Evolutionary conservation across 129 eudicot genomes (phyloP).

Genomic region (Smallanthus sonchifolius): DNA sequence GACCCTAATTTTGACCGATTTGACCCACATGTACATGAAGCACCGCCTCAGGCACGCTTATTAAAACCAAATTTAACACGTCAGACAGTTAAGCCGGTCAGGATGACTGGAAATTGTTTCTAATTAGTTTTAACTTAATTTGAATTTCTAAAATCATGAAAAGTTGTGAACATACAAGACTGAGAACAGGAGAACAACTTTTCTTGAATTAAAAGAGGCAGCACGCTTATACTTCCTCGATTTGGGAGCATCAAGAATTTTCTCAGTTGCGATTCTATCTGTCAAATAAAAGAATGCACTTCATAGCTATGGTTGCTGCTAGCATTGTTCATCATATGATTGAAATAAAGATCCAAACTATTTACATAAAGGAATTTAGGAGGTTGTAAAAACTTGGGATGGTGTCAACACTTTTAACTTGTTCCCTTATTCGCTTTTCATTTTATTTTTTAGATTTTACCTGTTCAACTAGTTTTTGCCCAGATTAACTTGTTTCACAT

Average conservation of each 20-base stretch:
- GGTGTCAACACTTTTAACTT: background rate
- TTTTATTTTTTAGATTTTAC: background rate
- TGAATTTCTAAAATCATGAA: background rate
- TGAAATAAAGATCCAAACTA: background rate
- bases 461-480: background rate
- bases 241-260: constrained; percentile 47
- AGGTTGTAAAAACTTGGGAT: background rate
- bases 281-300: constrained; percentile 17
- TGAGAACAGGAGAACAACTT: constrained; percentile 79
- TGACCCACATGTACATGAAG: too few species aligned
- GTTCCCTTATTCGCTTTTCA: background rate
- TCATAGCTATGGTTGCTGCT: background rate
- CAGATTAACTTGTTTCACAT: background rate
- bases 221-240: constrained; percentile 78
- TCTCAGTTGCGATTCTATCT: constrained; percentile 55
- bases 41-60: too few species aligned
- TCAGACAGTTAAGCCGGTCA: background rate
- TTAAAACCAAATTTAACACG: too few species aligned
- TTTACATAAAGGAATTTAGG: background rate
- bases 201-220: constrained; percentile 70
- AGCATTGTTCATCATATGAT: background rate
- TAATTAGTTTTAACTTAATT: background rate
- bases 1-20: too few species aligned
- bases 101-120: background rate
- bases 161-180: constrained; percentile 57